phyloP scores from a whole-genome alignment of 2,329 filamentous ascomycete genomes.

The Scolecobasidium constrictum region DNA sequence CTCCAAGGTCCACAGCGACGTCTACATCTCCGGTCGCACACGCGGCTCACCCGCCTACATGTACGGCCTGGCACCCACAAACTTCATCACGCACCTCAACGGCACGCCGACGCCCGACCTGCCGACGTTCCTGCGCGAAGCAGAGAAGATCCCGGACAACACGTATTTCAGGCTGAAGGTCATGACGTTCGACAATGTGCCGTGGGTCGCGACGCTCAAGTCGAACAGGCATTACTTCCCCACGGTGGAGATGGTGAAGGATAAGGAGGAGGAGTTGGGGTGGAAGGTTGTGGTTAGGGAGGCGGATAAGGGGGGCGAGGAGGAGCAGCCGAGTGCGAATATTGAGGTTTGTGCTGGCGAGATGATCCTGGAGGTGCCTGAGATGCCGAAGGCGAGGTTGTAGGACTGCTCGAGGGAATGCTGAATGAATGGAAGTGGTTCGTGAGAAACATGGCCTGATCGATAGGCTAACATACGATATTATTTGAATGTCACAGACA shows the following conservation, averaged over 20 bases:
- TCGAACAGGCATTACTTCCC: constrained; percentile 96
- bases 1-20: constrained; percentile 87
- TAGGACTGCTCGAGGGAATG: no score
- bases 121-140: constrained; percentile 66
- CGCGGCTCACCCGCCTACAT: constrained; percentile 77
- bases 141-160: constrained; percentile 85
- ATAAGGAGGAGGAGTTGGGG: constrained; percentile 37
- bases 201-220: constrained; percentile 99
- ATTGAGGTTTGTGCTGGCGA: constrained; percentile 5
- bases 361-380: background rate
- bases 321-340: constrained; percentile 1
- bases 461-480: no score
- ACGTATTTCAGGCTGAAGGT: constrained; percentile 95
- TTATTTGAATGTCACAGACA: no score
- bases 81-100: constrained; percentile 96
- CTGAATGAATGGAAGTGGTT: no score
- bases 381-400: constrained; percentile 4
- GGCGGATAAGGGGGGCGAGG: constrained; percentile 28
- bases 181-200: constrained; percentile 97
- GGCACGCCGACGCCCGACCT: constrained; percentile 75
- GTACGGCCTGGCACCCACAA: constrained; percentile 88
- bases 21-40: constrained; percentile 85
- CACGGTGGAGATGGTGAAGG: constrained; percentile 54
- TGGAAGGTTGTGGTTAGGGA: constrained; percentile 49
- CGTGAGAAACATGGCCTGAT: no score